These are phyloP conservation scores for Nicotiana obtusifolia DNA, from an alignment of 257 asterid genomes.

Conservation along the genomic window DNA sequence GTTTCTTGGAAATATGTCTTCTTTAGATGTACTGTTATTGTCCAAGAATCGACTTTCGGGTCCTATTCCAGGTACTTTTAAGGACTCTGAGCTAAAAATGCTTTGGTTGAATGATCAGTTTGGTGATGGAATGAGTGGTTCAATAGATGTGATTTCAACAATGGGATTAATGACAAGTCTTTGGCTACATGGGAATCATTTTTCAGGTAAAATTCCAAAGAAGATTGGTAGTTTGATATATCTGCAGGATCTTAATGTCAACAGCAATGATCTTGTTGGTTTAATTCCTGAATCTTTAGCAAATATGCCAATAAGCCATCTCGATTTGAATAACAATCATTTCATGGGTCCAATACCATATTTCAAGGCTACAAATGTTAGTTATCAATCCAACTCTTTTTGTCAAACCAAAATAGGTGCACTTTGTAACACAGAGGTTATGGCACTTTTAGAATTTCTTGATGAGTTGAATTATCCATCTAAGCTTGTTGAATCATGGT, in stretches of 20 bases:
- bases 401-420: slow-evolving; percentile 45
- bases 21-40: slow-evolving; percentile 55
- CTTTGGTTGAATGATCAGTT: slow-evolving; percentile 75
- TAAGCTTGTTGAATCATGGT: slow-evolving; percentile 69
- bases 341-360: slow-evolving; percentile 78
- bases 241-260: slow-evolving; percentile 57
- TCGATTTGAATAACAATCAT: slow-evolving; percentile 74
- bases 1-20: slow-evolving; percentile 65
- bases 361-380: slow-evolving; percentile 48
- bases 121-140: slow-evolving; percentile 62
- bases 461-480: slow-evolving; percentile 64
- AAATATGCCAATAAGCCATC: slow-evolving; percentile 33
- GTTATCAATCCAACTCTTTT: slow-evolving; percentile 48
- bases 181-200: slow-evolving; percentile 86
- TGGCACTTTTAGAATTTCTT: slow-evolving; percentile 63
- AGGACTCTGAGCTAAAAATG: slow-evolving; percentile 38
- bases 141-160: slow-evolving; percentile 49
- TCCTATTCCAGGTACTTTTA: slow-evolving; percentile 56
- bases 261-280: slow-evolving; percentile 72
- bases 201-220: slow-evolving; percentile 71
- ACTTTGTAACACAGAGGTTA: slow-evolving; percentile 53
- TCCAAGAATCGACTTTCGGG: slow-evolving; percentile 55
- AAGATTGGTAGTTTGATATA: slow-evolving; percentile 50
- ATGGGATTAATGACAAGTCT: slow-evolving; percentile 65
- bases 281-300: slow-evolving; percentile 55